A percentile compares a stretch with the other conserved stretches of the same genome.
These are phyloP conservation scores for Ruellia speciosa DNA, from an alignment of 305 asterid species.

Conservation along the genomic window DNA sequence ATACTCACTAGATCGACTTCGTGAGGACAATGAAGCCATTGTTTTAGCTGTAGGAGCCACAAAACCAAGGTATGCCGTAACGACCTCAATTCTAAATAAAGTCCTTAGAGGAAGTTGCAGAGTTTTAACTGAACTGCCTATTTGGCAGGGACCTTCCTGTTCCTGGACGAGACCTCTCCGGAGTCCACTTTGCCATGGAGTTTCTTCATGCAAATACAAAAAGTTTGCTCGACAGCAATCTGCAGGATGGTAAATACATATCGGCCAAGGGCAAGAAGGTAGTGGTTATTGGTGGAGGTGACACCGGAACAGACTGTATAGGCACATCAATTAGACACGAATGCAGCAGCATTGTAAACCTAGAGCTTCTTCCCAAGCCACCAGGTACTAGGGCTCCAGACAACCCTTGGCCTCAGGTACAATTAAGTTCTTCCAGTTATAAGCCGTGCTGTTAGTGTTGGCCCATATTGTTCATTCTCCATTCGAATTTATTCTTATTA, in stretches of 20 bases:
- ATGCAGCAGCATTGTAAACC: slow-evolving; percentile 61
- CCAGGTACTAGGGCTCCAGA: slow-evolving; percentile 83
- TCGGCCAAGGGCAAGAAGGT: slow-evolving; percentile 97
- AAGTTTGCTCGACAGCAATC: slow-evolving; percentile 89
- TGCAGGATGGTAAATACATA: slow-evolving; percentile 71
- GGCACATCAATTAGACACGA: slow-evolving; percentile 97
- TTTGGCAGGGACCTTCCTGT: slow-evolving; percentile 83
- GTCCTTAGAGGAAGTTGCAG: background rate
- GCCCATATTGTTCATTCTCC: background rate
- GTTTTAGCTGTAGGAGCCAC: slow-evolving; percentile 96
- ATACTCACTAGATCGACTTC: slow-evolving; percentile 59
- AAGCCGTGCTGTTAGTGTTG: too few species aligned
- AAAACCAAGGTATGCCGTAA: slow-evolving; percentile 67
- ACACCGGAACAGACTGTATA: slow-evolving; percentile 96
- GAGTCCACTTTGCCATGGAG: slow-evolving; percentile 98
- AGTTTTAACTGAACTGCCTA: too few species aligned
- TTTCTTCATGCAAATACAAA: slow-evolving; percentile 95
- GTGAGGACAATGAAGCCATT: slow-evolving; percentile 70
- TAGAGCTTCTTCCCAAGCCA: slow-evolving; percentile 95
- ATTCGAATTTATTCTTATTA: background rate
- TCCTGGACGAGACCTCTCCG: slow-evolving; percentile 91
- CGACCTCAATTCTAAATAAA: background rate
- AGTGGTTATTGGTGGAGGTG: slow-evolving; percentile 99
- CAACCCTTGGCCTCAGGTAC: slow-evolving; percentile 99
- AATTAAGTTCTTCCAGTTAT: background rate